phyloP scores from a whole-genome alignment of 2,329 filamentous ascomycete genomes.

The Aureobasidium sp. region DNA sequence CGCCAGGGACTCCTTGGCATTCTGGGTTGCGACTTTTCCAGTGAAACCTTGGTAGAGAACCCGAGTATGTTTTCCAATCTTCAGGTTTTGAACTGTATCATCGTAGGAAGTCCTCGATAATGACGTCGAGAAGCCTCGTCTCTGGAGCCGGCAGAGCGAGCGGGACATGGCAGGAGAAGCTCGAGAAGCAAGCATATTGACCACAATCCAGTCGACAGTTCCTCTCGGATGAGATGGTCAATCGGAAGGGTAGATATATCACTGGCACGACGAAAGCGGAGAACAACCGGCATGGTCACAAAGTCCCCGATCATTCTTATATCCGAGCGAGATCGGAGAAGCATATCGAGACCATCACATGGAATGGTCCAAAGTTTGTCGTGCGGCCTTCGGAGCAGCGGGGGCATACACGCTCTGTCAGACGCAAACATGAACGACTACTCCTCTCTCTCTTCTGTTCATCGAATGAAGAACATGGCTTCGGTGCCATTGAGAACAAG shows the following conservation, averaged over 20 bases:
- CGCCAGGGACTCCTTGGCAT: constrained; percentile 66
- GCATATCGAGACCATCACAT: too few relatives aligned
- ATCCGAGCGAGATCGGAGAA: not conserved
- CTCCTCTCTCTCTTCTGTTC: too few relatives aligned
- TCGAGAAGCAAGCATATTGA: not conserved
- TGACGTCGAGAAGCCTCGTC: constrained; percentile 26
- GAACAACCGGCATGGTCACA: not conserved
- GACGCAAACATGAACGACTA: too few relatives aligned
- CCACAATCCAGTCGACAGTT: not conserved
- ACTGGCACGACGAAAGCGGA: not conserved
- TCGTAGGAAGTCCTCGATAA: constrained; percentile 41
- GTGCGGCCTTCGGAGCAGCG: too few relatives aligned
- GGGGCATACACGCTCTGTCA: too few relatives aligned
- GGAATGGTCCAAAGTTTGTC: too few relatives aligned
- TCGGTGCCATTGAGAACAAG: too few relatives aligned
- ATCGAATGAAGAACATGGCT: too few relatives aligned
- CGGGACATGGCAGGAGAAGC: not conserved
- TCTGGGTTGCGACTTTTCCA: constrained; percentile 62
- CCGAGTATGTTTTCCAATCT: constrained; percentile 58
- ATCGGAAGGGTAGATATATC: not conserved
- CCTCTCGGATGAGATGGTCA: not conserved
- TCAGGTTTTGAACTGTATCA: constrained; percentile 59
- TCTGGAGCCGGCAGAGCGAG: not conserved
- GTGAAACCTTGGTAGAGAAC: constrained; percentile 69
- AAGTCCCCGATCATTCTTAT: not conserved